phyloP scores from a whole-genome alignment of 2,329 filamentous ascomycete genomes.

The Whalleya microplaca region DNA sequence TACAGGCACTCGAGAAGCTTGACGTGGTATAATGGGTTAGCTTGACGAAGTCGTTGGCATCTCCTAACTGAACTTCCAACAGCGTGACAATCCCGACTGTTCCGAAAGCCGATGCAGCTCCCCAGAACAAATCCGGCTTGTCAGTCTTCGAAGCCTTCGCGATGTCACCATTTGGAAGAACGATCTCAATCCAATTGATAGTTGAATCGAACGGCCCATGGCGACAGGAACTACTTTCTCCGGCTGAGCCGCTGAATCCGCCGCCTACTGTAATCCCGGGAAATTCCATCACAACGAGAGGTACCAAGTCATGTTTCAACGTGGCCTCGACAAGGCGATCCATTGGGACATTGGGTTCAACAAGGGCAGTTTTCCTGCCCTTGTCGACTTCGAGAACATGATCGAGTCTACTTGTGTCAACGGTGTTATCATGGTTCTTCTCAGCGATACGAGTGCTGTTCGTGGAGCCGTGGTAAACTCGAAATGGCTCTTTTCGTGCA shows the following conservation, averaged over 20 bases:
- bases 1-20: constrained; percentile 42
- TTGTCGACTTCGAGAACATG: constrained; percentile 65
- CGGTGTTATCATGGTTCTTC: constrained; percentile 54
- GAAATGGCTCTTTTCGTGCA: constrained; percentile 57
- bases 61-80: constrained; percentile 61
- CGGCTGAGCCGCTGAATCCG: constrained; percentile 68
- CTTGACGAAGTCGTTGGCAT: constrained; percentile 59
- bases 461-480: constrained; percentile 78
- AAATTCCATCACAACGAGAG: constrained; percentile 72
- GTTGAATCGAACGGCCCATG: constrained; percentile 69
- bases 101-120: constrained; percentile 67
- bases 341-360: constrained; percentile 74
- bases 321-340: constrained; percentile 63
- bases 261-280: constrained; percentile 73
- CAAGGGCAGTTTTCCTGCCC: constrained; percentile 58
- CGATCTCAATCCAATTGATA: constrained; percentile 65
- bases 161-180: constrained; percentile 64
- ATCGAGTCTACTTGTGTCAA: constrained; percentile 69
- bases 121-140: constrained; percentile 64
- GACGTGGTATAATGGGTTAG: constrained; percentile 57
- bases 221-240: constrained; percentile 70
- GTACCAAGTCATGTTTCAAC: constrained; percentile 58
- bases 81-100: constrained; percentile 69
- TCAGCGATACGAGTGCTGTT: constrained; percentile 70
- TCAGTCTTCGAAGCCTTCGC: constrained; percentile 57